Conservation (phyloP, 768 basidiomycete genomes). For the Rhodocollybia butyracea region DNA sequence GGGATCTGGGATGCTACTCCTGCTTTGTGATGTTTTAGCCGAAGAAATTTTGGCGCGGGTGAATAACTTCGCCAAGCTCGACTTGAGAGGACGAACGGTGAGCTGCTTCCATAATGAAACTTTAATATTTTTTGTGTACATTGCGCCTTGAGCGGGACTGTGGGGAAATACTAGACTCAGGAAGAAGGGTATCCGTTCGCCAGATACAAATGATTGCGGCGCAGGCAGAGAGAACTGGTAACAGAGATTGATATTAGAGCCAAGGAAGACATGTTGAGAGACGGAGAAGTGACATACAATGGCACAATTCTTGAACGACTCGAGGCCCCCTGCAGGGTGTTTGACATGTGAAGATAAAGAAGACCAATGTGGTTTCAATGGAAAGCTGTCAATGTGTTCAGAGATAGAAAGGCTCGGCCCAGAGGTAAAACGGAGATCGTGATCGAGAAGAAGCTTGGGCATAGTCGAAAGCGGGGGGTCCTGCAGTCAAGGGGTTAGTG, state of each 20-base stretch:
- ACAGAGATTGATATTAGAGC: not conserved
- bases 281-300: not conserved
- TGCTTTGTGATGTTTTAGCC: too few relatives aligned
- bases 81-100: not conserved
- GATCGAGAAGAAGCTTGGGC: not conserved
- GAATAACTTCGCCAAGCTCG: not conserved
- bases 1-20: too few relatives aligned
- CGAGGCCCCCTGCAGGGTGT: not conserved
- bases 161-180: slow-evolving; percentile 5
- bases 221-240: slow-evolving; percentile 4
- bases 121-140: slow-evolving; percentile 3
- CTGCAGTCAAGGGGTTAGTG: too few relatives aligned
- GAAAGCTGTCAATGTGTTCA: not conserved
- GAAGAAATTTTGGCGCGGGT: not conserved
- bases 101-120: slow-evolving; percentile 1
- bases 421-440: not conserved
- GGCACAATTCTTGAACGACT: not conserved
- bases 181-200: slow-evolving; percentile 6
- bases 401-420: not conserved
- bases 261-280: not conserved
- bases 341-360: not conserved
- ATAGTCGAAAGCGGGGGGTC: slow-evolving; percentile 3
- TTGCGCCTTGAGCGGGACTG: not conserved
- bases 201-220: slow-evolving; percentile 8
- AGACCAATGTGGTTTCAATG: slow-evolving; percentile 2